Evolutionary conservation across 192 early-diverging fungal species (phyloP).

Genomic region (Backusella psychrophila): DNA sequence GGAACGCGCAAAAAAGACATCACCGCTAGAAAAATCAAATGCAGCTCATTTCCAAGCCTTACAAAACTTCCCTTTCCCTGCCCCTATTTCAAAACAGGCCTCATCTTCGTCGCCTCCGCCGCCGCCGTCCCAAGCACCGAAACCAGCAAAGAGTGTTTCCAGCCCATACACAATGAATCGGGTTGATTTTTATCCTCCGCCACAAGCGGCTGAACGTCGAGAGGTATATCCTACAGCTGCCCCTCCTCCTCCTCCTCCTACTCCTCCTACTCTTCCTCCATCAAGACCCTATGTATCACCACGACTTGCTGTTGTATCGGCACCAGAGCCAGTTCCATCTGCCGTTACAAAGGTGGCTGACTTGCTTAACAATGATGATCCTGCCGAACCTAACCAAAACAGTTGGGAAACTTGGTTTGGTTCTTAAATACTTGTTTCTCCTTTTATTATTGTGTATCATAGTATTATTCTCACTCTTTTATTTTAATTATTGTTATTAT

Average conservation of each 20-base stretch:
- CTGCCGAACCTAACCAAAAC: conserved; percentile 28
- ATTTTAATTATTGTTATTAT: background rate
- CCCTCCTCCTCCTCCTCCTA: background rate
- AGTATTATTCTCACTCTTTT: background rate
- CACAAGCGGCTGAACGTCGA: background rate
- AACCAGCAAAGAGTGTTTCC: background rate
- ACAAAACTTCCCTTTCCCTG: conserved; percentile 24
- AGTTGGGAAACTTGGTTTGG: conserved; percentile 42
- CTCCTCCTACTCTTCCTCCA: background rate
- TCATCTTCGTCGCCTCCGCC: background rate
- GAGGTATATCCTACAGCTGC: background rate
- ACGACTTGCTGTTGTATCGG: background rate
- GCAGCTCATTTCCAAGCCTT: conserved; percentile 22
- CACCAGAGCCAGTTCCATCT: conserved; percentile 16
- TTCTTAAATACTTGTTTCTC: conserved; percentile 11
- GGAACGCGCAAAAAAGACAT: background rate
- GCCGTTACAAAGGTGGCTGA: conserved; percentile 34
- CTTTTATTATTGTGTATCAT: background rate
- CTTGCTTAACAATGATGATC: conserved; percentile 37
- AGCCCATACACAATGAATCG: background rate
- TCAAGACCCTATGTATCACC: background rate
- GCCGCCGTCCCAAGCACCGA: background rate
- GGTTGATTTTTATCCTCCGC: conserved; percentile 10
- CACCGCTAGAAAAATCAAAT: conserved; percentile 14
- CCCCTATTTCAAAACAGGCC: conserved; percentile 8